Conservation (phyloP, 805 yeast genomes). For the Ogataea nonfermentans region DNA sequence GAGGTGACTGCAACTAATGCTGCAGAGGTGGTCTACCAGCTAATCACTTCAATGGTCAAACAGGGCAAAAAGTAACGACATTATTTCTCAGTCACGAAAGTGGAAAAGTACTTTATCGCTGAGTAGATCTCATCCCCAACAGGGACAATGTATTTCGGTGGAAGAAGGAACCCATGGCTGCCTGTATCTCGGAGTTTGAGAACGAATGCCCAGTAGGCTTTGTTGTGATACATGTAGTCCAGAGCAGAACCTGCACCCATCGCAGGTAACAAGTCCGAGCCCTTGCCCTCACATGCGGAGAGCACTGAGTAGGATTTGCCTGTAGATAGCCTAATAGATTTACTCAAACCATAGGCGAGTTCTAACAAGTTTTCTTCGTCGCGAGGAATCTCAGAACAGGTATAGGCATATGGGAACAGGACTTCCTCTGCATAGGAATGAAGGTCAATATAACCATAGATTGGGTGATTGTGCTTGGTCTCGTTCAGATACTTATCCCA, state of each 20-base stretch:
- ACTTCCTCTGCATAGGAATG: conserved; percentile 86
- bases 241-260: conserved; percentile 77
- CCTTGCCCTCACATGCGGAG: conserved; percentile 79
- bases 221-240: conserved; percentile 80
- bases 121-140: conserved; percentile 75
- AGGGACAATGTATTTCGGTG: conserved; percentile 64
- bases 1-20: conserved; percentile 69
- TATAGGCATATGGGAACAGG: conserved; percentile 77
- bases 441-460: conserved; percentile 76
- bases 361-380: conserved; percentile 81
- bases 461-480: conserved; percentile 53
- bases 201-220: conserved; percentile 83
- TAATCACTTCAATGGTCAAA: conserved; percentile 73
- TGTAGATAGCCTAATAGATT: conserved; percentile 60
- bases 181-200: conserved; percentile 81
- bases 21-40: conserved; percentile 68
- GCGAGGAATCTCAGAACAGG: conserved; percentile 70
- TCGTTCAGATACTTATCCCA: conserved; percentile 47
- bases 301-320: conserved; percentile 68
- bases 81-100: conserved; percentile 36
- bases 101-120: conserved; percentile 65
- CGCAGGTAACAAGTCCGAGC: conserved; percentile 69
- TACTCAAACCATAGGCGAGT: conserved; percentile 75
- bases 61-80: conserved; percentile 29
- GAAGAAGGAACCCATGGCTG: conserved; percentile 77